Evolutionary conservation across 176 grass and related monocot genomes (phyloP).

Genomic region (Guadua angustifolia): DNA sequence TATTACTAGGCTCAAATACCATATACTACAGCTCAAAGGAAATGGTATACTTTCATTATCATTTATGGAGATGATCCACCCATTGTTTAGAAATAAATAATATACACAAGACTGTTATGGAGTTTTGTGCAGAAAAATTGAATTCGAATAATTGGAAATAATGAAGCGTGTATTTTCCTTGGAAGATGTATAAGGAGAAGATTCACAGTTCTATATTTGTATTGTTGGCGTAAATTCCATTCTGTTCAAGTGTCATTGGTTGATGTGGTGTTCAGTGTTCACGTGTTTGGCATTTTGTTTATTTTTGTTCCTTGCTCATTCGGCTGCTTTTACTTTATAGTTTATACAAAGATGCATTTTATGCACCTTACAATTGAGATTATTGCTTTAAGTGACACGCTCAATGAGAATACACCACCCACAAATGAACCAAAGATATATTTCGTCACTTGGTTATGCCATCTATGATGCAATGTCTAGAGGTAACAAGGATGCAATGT

Average conservation of each 20-base stretch:
- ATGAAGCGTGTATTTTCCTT: slow-evolving; percentile 1
- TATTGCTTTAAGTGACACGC: slow-evolving; percentile 83
- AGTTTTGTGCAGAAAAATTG: background rate
- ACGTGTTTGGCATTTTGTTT: background rate
- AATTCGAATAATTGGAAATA: slow-evolving; percentile 6
- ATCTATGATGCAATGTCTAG: slow-evolving; percentile 86
- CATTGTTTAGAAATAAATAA: background rate
- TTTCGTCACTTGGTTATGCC: slow-evolving; percentile 88
- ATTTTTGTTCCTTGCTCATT: slow-evolving; percentile 34
- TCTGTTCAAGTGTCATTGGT: too few relatives aligned
- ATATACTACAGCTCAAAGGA: slow-evolving; percentile 3
- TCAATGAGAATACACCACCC: slow-evolving; percentile 95
- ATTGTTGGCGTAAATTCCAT: too few relatives aligned
- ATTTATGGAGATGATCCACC: background rate
- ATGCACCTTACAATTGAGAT: slow-evolving; percentile 33
- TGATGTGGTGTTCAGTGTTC: too few relatives aligned
- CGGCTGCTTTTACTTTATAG: background rate
- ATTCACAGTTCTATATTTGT: too few relatives aligned
- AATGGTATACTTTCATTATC: background rate
- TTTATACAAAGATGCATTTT: slow-evolving; percentile 26
- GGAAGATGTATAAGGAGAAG: too few relatives aligned
- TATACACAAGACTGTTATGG: background rate
- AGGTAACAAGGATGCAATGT: slow-evolving; percentile 87
- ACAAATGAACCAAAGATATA: slow-evolving; percentile 89
- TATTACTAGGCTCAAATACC: background rate